Evolutionary conservation across 129 eudicot species (phyloP), one percentile per base, ranked within the genome.

Genomic region (Lactuca sativa): DNA sequence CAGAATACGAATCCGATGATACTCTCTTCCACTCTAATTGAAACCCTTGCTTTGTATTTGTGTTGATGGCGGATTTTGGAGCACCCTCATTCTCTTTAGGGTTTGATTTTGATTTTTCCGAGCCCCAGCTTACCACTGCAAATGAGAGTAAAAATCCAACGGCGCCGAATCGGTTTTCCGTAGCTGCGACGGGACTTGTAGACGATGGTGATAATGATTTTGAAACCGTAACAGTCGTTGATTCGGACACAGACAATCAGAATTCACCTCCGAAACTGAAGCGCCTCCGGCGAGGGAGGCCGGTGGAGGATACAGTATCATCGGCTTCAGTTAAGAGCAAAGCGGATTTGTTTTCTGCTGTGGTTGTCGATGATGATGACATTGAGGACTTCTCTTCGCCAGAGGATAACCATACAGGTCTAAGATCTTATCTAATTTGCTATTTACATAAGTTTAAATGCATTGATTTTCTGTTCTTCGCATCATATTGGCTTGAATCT

Each of bases 11-110:
- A 71, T 62, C 70, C 25, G 70, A 16, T 9, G 54, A 18, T 17
- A 44, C 16, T 33, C 13, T 57, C 60, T 47, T 33, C 31, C 30
- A 7, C 4, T 18, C 51, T 30, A 16, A 51, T 38, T 53, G 16
- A 61, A 59, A 64, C 66, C 59, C 48, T 64, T 1, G 36, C 58
- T 43, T 11, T 56, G 56, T 34, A 33, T 36, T 15, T 56, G 12
- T 18, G 12, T 38, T 6, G 34, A 82, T 85, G 95, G 86, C 73
- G 64, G 95, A 91, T 64, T 77, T 85, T 52, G 86, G 82, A 15
- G 79, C 92, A 47, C 97, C 97, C 9, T 85, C 97, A 0, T 91
- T 91, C 78, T 91, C 96, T 25, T 43, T 91, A 80, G 97, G 97
- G 56, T 47, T 91, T 9, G 97, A 91, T 71, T 84, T 91, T 15